These are phyloP conservation scores for Rhizopogon parksii DNA, from an alignment of 1,284 basidiomycete species.

Conservation along the genomic window DNA sequence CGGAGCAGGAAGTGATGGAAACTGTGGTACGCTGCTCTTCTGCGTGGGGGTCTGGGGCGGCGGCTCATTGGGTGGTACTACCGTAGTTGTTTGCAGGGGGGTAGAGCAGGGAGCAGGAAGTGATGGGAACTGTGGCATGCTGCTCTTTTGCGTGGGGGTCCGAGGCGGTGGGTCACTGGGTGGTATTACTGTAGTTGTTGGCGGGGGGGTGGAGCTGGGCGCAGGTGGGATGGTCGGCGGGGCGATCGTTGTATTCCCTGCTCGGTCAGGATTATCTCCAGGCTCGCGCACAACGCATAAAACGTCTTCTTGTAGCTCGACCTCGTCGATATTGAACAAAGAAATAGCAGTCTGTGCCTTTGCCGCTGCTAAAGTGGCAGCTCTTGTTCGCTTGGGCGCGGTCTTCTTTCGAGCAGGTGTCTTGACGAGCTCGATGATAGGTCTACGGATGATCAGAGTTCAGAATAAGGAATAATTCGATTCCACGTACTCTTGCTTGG, in stretches of 20 bases:
- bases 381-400: conserved; percentile 43
- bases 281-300: neutral
- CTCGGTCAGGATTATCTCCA: neutral
- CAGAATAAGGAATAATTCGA: neutral
- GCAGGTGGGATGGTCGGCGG: conserved; percentile 27
- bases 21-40: conserved; percentile 33
- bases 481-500: conserved; percentile 49
- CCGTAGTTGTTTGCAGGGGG: too few relatives aligned
- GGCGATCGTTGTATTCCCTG: conserved; percentile 17
- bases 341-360: conserved; percentile 37
- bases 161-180: conserved; percentile 25
- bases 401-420: conserved; percentile 69
- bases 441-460: conserved; percentile 32
- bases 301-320: too few relatives aligned
- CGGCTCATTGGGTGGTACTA: conserved; percentile 27
- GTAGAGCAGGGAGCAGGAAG: conserved; percentile 56
- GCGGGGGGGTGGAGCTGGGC: conserved; percentile 9
- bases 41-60: conserved; percentile 22
- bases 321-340: conserved; percentile 21
- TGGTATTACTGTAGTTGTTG: conserved; percentile 20
- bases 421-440: conserved; percentile 74
- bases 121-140: conserved; percentile 40
- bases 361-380: conserved; percentile 34
- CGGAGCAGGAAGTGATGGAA: conserved; percentile 57
- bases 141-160: conserved; percentile 28